Conservation (phyloP, 106 monocot species). For the Apostasia shenzhenica region DNA sequence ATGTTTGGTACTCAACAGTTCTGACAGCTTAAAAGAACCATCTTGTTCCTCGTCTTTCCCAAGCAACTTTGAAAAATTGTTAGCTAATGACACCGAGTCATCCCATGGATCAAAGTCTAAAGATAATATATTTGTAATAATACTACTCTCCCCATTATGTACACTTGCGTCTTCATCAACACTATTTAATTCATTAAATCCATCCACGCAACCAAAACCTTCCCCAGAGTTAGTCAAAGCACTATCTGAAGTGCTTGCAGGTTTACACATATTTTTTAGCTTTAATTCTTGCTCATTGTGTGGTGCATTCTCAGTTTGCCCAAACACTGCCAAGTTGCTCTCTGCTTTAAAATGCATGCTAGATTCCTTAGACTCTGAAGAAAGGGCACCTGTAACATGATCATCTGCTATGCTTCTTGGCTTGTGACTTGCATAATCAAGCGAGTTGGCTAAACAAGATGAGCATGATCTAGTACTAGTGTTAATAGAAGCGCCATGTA, state of each 20-base stretch:
- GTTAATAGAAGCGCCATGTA: neutral
- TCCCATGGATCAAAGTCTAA: slow-evolving; percentile 28
- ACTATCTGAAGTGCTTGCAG: neutral
- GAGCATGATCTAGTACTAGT: slow-evolving; percentile 1
- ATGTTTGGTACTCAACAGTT: slow-evolving; percentile 1
- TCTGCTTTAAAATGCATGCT: neutral
- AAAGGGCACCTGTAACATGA: neutral
- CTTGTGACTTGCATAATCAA: slow-evolving; percentile 1
- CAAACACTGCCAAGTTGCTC: neutral
- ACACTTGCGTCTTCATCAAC: neutral
- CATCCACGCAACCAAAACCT: neutral
- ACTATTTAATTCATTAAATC: neutral
- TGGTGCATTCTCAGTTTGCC: neutral
- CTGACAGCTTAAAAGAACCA: slow-evolving; percentile 9
- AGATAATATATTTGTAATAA: slow-evolving; percentile 19
- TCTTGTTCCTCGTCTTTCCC: slow-evolving; percentile 6
- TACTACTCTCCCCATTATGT: slow-evolving; percentile 15
- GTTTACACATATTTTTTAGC: neutral
- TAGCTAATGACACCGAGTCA: slow-evolving; percentile 16
- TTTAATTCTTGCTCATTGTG: neutral
- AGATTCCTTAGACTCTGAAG: neutral
- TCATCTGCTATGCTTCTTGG: neutral
- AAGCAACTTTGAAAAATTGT: slow-evolving; percentile 19
- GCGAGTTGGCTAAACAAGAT: slow-evolving; percentile 1
- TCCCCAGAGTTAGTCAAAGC: neutral